Base-by-base conservation (phyloP, 768 basidiomycete genomes). In the Termitomyces sp. region DNA sequence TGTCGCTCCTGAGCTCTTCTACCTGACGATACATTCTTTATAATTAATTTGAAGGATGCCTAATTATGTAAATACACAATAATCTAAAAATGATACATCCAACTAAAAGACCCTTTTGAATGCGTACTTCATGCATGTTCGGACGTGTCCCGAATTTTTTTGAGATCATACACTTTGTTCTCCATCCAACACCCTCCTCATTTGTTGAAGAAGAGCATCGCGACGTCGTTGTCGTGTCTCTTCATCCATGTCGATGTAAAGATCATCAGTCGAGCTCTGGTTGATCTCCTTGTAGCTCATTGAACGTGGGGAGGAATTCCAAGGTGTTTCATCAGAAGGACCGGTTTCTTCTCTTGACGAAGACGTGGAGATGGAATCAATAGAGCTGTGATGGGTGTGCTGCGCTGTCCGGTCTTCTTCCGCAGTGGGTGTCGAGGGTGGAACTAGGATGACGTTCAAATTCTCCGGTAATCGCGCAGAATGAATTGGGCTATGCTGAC, bases 161-260 rank as follows among this genome's bases (percentile, higher is more conserved):
- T 9, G 23, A n/a, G 4, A 20, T 36, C 30, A 30, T 26, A 43
- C 20, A 32, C 13, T 30, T 38, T 52, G 53, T 20, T 62, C 52
- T 30, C 57, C 61, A 23, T 62, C 55, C 5, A 62, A 40, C 7
- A 62, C 61, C 28, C 36, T 59, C 32, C 55, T 57, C 61, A 62
- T 62, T 30, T 36, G 48, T 41, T 56, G 43, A 13, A 62, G 23
- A 33, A 62, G 36, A 28, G 43, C 57, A 41, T 55, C 61, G 16
- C 44, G 57, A 8, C 61, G 58, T n/a, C 41, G 51, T 26, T 59
- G 41, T 20, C 61, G 36, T 20, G 30, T 28, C 35, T 61, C 57
- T 2, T 18, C 4, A n/a, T 59, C 54, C 61, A 59, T 62, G 1
- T 50, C 23, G 20, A 58, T 33, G 20, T 56, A 50, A 0, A 48